These are phyloP conservation scores for Nymphaea colorata DNA, from an alignment of 164 flowering plant genomes.

Conservation along the genomic window DNA sequence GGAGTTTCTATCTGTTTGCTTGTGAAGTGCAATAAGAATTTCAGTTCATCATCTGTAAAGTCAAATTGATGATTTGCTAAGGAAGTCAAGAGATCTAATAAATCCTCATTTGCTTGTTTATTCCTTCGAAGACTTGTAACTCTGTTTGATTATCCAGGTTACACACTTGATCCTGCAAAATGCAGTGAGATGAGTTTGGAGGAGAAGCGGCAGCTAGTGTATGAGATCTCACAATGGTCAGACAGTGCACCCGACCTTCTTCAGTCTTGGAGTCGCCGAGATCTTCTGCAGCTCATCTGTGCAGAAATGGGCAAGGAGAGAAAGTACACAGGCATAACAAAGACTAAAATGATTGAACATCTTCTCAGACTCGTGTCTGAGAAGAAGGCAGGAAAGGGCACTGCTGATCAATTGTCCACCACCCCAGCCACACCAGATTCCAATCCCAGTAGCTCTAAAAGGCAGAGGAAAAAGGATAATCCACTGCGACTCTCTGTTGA, in stretches of 20 bases:
- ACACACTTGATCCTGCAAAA: constrained; percentile 49
- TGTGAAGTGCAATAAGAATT: too few relatives aligned
- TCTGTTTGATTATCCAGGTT: constrained; percentile 20
- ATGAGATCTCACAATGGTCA: constrained; percentile 53
- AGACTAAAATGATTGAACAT: constrained; percentile 65
- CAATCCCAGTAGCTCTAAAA: constrained; percentile 31
- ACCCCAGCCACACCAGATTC: constrained; percentile 19
- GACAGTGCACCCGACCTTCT: constrained; percentile 59
- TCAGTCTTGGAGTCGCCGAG: constrained; percentile 82
- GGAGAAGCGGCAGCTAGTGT: constrained; percentile 75
- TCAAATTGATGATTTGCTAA: too few relatives aligned
- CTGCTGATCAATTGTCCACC: constrained; percentile 13
- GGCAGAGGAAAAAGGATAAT: constrained; percentile 63
- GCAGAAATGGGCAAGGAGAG: constrained; percentile 94
- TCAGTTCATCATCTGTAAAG: too few relatives aligned
- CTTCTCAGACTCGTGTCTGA: constrained; percentile 63
- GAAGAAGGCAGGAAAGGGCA: constrained; percentile 30
- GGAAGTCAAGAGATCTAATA: too few relatives aligned
- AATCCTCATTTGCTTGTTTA: not conserved
- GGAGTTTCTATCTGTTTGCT: too few relatives aligned
- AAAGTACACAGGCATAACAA: constrained; percentile 84
- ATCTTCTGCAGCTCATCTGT: constrained; percentile 75
- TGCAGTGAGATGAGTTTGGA: constrained; percentile 60
- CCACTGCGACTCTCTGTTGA: constrained; percentile 33
- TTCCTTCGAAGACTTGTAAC: not conserved